Percentiles rank a stretch among this genome's conserved stretches.
Evolutionary conservation across 2,329 filamentous ascomycete species (phyloP).

Genomic region (Teratosphaeria viscida): DNA sequence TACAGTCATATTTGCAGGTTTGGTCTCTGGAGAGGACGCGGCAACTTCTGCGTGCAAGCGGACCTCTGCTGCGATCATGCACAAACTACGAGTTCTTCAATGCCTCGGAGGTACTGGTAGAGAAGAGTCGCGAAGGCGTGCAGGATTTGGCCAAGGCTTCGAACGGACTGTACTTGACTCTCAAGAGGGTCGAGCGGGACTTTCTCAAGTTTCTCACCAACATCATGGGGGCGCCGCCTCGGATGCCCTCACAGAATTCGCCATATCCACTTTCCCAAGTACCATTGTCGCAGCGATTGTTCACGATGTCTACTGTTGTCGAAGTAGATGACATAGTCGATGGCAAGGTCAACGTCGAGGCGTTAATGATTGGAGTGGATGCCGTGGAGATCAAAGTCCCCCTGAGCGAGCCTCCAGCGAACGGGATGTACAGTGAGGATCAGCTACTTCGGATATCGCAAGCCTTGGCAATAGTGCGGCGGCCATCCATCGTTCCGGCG

Average conservation of each 20-base stretch:
- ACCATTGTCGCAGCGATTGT: slow-evolving; percentile 49
- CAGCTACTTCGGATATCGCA: slow-evolving; percentile 29
- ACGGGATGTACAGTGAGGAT: neutral
- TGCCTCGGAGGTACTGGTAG: slow-evolving; percentile 43
- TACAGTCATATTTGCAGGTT: slow-evolving; percentile 50
- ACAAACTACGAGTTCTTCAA: slow-evolving; percentile 72
- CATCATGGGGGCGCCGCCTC: slow-evolving; percentile 43
- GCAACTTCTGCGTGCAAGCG: slow-evolving; percentile 48
- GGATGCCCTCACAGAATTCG: slow-evolving; percentile 48
- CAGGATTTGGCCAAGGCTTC: slow-evolving; percentile 12
- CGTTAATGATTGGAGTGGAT: slow-evolving; percentile 56
- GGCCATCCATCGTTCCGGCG: slow-evolving; percentile 47
- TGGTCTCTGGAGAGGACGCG: slow-evolving; percentile 46
- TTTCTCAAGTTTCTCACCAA: slow-evolving; percentile 59
- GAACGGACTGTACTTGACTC: slow-evolving; percentile 51
- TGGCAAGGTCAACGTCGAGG: slow-evolving; percentile 49
- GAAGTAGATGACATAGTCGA: slow-evolving; percentile 47
- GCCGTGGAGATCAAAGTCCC: slow-evolving; percentile 46
- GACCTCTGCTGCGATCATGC: slow-evolving; percentile 51
- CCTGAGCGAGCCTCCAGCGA: neutral
- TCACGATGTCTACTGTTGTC: slow-evolving; percentile 58
- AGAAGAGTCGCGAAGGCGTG: slow-evolving; percentile 17
- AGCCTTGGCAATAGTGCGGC: slow-evolving; percentile 49
- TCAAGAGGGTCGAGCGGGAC: slow-evolving; percentile 59
- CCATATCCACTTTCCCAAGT: slow-evolving; percentile 56